Evolutionary conservation across 495 filamentous ascomycete genomes (phyloP).

Genomic region (Trypethelium eluteriae): DNA sequence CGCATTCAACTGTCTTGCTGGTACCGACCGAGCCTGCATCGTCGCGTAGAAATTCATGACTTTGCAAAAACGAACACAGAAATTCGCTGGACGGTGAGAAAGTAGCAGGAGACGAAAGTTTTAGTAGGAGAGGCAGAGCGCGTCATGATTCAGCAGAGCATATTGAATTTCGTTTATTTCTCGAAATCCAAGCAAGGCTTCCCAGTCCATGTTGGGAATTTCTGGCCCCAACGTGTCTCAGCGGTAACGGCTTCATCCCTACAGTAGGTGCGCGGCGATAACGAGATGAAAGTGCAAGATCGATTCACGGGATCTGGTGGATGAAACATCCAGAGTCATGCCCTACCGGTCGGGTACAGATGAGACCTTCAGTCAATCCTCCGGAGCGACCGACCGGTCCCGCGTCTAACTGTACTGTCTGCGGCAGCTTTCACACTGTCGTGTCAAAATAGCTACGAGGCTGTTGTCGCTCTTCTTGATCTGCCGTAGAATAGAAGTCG

Average conservation of each 20-base stretch:
- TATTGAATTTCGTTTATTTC: neutral
- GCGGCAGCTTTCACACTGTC: neutral
- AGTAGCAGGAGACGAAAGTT: neutral
- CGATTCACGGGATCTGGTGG: neutral
- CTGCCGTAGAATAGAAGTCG: too few relatives aligned
- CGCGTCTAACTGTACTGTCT: neutral
- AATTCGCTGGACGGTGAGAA: neutral
- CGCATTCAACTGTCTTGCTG: neutral
- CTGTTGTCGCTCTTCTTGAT: too few relatives aligned
- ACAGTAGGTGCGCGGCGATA: neutral
- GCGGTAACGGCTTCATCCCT: neutral
- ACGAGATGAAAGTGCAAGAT: neutral
- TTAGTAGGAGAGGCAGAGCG: neutral
- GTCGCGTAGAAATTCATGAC: conserved; percentile 5
- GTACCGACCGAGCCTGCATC: neutral
- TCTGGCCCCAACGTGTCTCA: conserved; percentile 8
- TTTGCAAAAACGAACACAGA: neutral
- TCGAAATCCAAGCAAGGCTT: neutral
- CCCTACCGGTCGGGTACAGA: neutral
- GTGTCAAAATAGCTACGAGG: neutral
- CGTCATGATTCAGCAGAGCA: neutral
- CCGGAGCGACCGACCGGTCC: too few relatives aligned
- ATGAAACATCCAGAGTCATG: conserved; percentile 2
- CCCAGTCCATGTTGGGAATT: conserved; percentile 1
- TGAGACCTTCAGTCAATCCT: neutral